A percentile compares a stretch with the other conserved stretches of the same genome.
Conservation (phyloP, 371 early-diverging fungal genomes). For the Batkoa obscura region DNA sequence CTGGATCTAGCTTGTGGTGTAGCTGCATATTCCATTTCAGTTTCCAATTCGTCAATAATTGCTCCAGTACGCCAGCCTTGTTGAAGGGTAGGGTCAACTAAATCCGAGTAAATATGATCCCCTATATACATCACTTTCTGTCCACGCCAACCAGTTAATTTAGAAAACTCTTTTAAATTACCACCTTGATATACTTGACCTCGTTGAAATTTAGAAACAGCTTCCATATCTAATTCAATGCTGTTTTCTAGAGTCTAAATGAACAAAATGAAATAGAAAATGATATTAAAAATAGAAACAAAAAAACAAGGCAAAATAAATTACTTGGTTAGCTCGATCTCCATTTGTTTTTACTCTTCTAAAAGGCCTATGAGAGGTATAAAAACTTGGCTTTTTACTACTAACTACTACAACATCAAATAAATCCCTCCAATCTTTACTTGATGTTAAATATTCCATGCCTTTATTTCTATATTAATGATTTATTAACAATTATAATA, state of each 20-base stretch:
- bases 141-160: slow-evolving; percentile 34
- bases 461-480: slow-evolving; percentile 17
- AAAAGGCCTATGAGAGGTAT: slow-evolving; percentile 32
- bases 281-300: not conserved
- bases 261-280: too few relatives aligned
- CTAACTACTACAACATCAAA: slow-evolving; percentile 40
- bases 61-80: slow-evolving; percentile 55
- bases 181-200: slow-evolving; percentile 43
- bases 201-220: slow-evolving; percentile 24
- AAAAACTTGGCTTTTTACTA: slow-evolving; percentile 38
- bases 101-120: slow-evolving; percentile 43
- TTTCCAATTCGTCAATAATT: slow-evolving; percentile 34
- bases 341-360: slow-evolving; percentile 11
- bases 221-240: slow-evolving; percentile 10
- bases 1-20: not conserved
- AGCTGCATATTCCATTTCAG: slow-evolving; percentile 28
- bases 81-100: slow-evolving; percentile 37
- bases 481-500: not conserved
- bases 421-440: slow-evolving; percentile 30
- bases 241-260: not conserved
- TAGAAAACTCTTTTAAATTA: slow-evolving; percentile 29
- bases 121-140: slow-evolving; percentile 44
- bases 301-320: not conserved
- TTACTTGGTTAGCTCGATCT: not conserved
- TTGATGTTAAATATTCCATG: slow-evolving; percentile 25